These are phyloP conservation scores for Fusarium goolgardi DNA, from an alignment of 2,329 filamentous ascomycete genomes.

Conservation along the genomic window DNA sequence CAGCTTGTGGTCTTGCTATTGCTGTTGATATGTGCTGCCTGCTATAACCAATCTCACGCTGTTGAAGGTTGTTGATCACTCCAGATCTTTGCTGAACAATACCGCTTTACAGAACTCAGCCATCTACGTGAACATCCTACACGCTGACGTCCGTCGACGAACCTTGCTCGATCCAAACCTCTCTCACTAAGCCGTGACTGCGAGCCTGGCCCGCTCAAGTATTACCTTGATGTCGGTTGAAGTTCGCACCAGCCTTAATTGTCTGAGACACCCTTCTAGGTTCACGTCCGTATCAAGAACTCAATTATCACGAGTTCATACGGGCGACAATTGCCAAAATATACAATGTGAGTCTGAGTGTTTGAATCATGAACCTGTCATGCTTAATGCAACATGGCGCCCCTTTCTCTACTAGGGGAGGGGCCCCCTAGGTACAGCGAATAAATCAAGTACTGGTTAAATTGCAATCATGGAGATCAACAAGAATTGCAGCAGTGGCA, in stretches of 20 bases:
- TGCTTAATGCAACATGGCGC: slow-evolving; percentile 41
- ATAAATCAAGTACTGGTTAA: slow-evolving; percentile 41
- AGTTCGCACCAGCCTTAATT: slow-evolving; percentile 66
- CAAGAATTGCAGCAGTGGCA: slow-evolving; percentile 38
- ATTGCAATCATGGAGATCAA: slow-evolving; percentile 59
- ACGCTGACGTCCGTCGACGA: slow-evolving; percentile 21
- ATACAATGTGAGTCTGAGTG: slow-evolving; percentile 56
- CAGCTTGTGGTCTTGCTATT: slow-evolving; percentile 44
- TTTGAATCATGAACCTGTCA: slow-evolving; percentile 21
- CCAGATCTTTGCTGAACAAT: slow-evolving; percentile 12
- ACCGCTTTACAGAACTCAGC: slow-evolving; percentile 11
- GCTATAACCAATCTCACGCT: slow-evolving; percentile 27
- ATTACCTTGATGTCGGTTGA: slow-evolving; percentile 71
- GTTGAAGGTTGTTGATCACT: slow-evolving; percentile 19
- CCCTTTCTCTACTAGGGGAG: slow-evolving; percentile 36
- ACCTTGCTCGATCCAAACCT: slow-evolving; percentile 16
- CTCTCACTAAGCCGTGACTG: slow-evolving; percentile 32
- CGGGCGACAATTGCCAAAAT: slow-evolving; percentile 68
- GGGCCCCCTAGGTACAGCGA: slow-evolving; percentile 40
- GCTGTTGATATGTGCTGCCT: slow-evolving; percentile 39
- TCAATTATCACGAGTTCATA: slow-evolving; percentile 66
- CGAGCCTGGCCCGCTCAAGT: slow-evolving; percentile 49
- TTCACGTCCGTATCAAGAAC: slow-evolving; percentile 69
- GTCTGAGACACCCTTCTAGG: slow-evolving; percentile 66
- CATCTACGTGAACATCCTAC: slow-evolving; percentile 16